A percentile compares a stretch with the other conserved stretches of the same genome.
phyloP scores from a whole-genome alignment of 768 basidiomycete species.

The Leccinum sublutescens region DNA sequence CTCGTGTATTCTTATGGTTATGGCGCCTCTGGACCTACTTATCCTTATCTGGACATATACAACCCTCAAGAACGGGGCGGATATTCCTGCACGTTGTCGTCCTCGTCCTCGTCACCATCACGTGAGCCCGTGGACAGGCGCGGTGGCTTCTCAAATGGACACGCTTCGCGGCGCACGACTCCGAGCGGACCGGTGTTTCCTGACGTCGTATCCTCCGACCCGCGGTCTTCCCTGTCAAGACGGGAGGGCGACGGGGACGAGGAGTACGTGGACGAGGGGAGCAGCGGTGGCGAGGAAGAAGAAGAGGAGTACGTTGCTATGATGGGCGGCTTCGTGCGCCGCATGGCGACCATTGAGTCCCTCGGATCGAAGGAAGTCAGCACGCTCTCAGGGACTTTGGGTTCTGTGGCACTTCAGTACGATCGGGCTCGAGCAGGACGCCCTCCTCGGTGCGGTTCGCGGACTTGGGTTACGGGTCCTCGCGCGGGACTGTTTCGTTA shows the following conservation, averaged over 20 bases:
- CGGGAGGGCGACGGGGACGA: not conserved
- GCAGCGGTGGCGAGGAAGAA: slow-evolving; percentile 26
- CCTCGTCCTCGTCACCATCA: not conserved
- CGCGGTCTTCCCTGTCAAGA: slow-evolving; percentile 11
- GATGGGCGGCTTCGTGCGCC: slow-evolving; percentile 60
- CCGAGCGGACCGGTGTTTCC: slow-evolving; percentile 1
- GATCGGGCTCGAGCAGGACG: slow-evolving; percentile 20
- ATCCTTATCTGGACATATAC: slow-evolving; percentile 34
- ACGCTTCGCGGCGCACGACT: not conserved
- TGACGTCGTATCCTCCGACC: slow-evolving; percentile 20
- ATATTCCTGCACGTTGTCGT: not conserved
- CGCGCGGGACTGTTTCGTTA: not conserved
- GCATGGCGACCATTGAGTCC: slow-evolving; percentile 82
- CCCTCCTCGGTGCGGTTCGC: slow-evolving; percentile 27
- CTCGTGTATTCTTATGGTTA: slow-evolving; percentile 29
- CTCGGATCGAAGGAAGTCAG: slow-evolving; percentile 62
- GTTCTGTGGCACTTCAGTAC: slow-evolving; percentile 30
- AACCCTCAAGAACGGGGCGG: slow-evolving; percentile 17
- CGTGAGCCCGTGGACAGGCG: not conserved
- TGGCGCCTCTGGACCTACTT: slow-evolving; percentile 23
- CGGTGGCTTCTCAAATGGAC: not conserved
- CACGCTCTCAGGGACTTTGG: slow-evolving; percentile 31
- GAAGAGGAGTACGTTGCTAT: slow-evolving; percentile 48
- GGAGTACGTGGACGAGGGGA: slow-evolving; percentile 1
- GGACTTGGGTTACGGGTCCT: slow-evolving; percentile 6